Base-by-base conservation (phyloP, 1,284 basidiomycete genomes). In the Rhodotorula sp. region DNA sequence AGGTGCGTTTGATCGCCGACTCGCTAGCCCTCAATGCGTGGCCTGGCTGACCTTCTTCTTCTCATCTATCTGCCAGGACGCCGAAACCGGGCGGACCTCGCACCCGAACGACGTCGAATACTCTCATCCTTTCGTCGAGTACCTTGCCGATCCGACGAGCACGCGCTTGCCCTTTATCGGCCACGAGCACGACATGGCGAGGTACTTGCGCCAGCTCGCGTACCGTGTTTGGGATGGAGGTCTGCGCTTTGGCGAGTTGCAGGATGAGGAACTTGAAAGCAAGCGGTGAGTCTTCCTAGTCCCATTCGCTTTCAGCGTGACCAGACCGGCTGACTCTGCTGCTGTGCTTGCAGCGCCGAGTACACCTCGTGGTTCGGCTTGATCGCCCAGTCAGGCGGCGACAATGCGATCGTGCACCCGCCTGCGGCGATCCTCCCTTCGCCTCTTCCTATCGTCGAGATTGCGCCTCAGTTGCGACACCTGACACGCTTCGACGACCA, bases 401-500 rank as follows among this genome's bases (percentile, higher is more conserved):
- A 62, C 18, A 39, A 21, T 51, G 65, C 66, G 54, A 67, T 66
- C 21, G 51, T 47, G 46, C 63, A 49, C 29, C 62, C 49, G 14
- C 51, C 63, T 8, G 52, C 64, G 3, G 69, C 71, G 23, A 12
- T 58, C 54, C 62, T 74, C 20, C 73, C 72, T 1, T 31, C 52
- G 29, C 62, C 62, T n/a, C 18, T 48, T 0, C 20, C 54, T 43
- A 54, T 88, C 62, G 83, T 86, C 54, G 54, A 56, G 76, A 80
- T 89, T 77, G 87, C 72, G 89, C 93, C 39, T 86, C 85, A 31
- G 80, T 82, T 93, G 57, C 85, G 88, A 68, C 77, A 83, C 67
- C 90, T 96, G 80, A 87, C 90, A n/a, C 79, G 72, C 21, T 83
- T 84, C 34, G 92, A 96, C 77, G 91, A 93, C 75, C 79, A 71